Percentiles rank a stretch among this genome's conserved stretches.
These are phyloP conservation scores for Favolaschia claudopus DNA, from an alignment of 768 basidiomycete genomes.

Conservation along the genomic window DNA sequence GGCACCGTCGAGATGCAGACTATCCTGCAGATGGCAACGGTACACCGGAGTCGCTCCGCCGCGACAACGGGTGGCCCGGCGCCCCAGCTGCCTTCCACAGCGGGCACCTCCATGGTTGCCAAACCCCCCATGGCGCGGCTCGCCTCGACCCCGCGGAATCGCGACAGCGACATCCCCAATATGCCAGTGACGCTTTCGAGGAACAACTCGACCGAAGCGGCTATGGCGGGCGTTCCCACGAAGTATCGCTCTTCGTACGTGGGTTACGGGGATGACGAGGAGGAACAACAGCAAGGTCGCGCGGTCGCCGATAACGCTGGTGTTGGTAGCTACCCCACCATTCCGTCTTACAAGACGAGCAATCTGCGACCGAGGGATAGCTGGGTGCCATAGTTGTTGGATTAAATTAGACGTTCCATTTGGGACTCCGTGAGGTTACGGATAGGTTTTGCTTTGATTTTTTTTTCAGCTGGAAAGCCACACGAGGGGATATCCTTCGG, in stretches of 20 bases:
- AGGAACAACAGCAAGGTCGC: not conserved
- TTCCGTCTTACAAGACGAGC: not conserved
- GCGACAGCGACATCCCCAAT: slow-evolving; percentile 11
- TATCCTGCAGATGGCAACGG: slow-evolving; percentile 60
- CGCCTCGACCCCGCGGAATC: slow-evolving; percentile 1
- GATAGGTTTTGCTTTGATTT: no score
- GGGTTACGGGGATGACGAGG: slow-evolving; percentile 7
- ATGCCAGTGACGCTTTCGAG: slow-evolving; percentile 14
- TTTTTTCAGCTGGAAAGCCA: not conserved
- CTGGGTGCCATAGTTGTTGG: no score
- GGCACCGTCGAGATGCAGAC: slow-evolving; percentile 58
- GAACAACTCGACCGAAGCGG: slow-evolving; percentile 7
- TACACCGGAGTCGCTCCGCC: slow-evolving; percentile 36
- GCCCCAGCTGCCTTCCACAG: slow-evolving; percentile 18
- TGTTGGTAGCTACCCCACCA: slow-evolving; percentile 14
- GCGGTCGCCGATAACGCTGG: not conserved
- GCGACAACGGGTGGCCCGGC: slow-evolving; percentile 15
- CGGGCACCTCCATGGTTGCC: slow-evolving; percentile 17
- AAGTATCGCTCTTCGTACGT: slow-evolving; percentile 9
- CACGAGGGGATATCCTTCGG: not conserved
- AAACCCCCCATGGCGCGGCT: slow-evolving; percentile 19
- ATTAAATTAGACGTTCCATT: not conserved
- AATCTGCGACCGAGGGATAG: no score
- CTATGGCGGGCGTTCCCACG: not conserved
- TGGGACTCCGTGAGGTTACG: not conserved